Conservation (phyloP, 2,329 filamentous ascomycete species). For the Cladosporium sp. region DNA sequence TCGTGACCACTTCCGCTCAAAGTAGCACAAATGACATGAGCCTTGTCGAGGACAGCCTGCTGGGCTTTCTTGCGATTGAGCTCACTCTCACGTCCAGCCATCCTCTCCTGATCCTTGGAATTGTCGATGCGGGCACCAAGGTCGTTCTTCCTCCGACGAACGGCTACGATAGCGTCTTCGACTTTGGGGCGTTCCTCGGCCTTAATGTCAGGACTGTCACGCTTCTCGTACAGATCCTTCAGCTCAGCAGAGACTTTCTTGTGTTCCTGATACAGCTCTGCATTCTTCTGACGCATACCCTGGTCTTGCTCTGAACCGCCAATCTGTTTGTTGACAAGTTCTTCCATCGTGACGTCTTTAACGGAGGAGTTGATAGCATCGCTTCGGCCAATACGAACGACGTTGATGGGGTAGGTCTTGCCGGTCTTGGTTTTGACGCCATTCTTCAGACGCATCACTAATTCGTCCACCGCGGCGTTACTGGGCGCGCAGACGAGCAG, state of each 20-base stretch:
- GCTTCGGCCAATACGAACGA: conserved; percentile 82
- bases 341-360: conserved; percentile 86
- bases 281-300: conserved; percentile 48
- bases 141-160: conserved; percentile 71
- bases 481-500: conserved; percentile 95
- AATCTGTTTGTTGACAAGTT: conserved; percentile 75
- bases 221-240: conserved; percentile 62
- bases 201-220: conserved; percentile 54
- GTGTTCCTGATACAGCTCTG: conserved; percentile 68
- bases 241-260: conserved; percentile 62
- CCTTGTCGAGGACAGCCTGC: conserved; percentile 83
- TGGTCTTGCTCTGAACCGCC: conserved; percentile 32
- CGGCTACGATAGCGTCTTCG: conserved; percentile 70
- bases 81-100: conserved; percentile 76
- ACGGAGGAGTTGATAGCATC: conserved; percentile 90
- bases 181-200: conserved; percentile 57
- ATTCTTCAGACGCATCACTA: conserved; percentile 86
- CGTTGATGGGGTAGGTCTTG: conserved; percentile 69
- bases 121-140: conserved; percentile 83
- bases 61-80: conserved; percentile 79
- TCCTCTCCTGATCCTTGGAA: conserved; percentile 79
- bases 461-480: conserved; percentile 94
- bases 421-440: conserved; percentile 78
- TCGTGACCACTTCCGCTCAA: conserved; percentile 95
- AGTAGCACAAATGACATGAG: conserved; percentile 91